Conservation (phyloP, 345 rosid genomes). For the Hibiscus trionum region DNA sequence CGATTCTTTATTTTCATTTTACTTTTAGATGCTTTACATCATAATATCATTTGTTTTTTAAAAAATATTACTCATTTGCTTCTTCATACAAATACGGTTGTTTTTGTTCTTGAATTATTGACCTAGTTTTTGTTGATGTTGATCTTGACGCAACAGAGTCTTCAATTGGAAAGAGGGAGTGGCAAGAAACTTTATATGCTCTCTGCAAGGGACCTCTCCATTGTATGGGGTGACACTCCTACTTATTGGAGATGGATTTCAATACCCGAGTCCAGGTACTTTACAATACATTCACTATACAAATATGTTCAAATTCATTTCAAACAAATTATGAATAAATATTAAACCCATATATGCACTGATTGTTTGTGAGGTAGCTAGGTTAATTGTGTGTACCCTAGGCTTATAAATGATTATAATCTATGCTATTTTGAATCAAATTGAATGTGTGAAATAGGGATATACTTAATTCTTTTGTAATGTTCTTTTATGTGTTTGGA, state of each 20-base stretch:
- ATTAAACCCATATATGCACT: background rate
- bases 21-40: too few species aligned
- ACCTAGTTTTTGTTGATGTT: background rate
- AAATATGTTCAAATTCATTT: background rate
- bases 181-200: slow-evolving; percentile 42
- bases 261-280: slow-evolving; percentile 26
- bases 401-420: background rate
- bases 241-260: slow-evolving; percentile 38
- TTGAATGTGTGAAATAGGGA: too few species aligned
- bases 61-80: too few species aligned
- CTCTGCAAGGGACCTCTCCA: slow-evolving; percentile 29
- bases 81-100: too few species aligned
- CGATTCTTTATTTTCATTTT: background rate
- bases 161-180: slow-evolving; percentile 27
- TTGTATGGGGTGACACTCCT: slow-evolving; percentile 38
- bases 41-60: too few species aligned
- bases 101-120: too few species aligned
- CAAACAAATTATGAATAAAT: too few species aligned
- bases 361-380: background rate
- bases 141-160: slow-evolving; percentile 21
- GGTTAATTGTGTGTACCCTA: background rate
- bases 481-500: too few species aligned
- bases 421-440: background rate
- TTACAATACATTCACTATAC: background rate
- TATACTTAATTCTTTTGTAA: too few species aligned